phyloP scores from a whole-genome alignment of 768 basidiomycete species.

The Lentinula boryana region DNA sequence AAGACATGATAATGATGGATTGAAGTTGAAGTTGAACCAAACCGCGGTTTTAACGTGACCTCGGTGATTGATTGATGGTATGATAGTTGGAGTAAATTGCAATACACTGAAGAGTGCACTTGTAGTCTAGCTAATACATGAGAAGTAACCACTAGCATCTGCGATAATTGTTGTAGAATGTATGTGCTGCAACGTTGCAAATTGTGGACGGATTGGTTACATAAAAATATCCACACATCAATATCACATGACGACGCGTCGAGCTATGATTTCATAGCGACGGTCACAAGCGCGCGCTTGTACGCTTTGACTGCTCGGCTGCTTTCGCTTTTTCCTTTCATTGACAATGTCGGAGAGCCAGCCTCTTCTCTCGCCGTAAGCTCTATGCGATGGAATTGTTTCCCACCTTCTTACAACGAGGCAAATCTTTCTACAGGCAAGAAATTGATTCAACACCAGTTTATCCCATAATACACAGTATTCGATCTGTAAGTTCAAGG shows the following conservation, averaged over 20 bases:
- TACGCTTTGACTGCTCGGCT: neutral
- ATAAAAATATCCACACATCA: too few species aligned
- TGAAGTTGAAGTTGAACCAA: neutral
- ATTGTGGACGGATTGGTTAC: too few species aligned
- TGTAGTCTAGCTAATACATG: too few species aligned
- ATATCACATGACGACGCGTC: neutral
- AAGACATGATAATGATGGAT: conserved; percentile 15
- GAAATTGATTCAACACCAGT: conserved; percentile 56
- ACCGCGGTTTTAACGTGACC: too few species aligned
- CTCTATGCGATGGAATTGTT: conserved; percentile 4
- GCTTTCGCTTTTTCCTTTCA: neutral
- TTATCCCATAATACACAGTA: conserved; percentile 79
- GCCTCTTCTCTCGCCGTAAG: conserved; percentile 37
- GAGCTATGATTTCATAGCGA: neutral
- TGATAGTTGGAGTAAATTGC: too few species aligned
- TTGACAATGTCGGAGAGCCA: conserved; percentile 26
- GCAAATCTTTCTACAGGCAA: conserved; percentile 25
- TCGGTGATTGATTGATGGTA: too few species aligned
- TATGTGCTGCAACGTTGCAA: too few species aligned
- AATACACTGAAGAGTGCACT: too few species aligned
- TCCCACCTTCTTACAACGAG: conserved; percentile 4
- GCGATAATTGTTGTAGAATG: too few species aligned
- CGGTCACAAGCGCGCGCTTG: neutral
- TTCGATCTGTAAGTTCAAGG: conserved; percentile 47
- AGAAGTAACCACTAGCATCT: too few species aligned